A percentile compares a stretch with the other conserved stretches of the same genome.
These are phyloP conservation scores for Eucalyptus polybractea DNA, from an alignment of 345 rosid species.

Conservation along the genomic window DNA sequence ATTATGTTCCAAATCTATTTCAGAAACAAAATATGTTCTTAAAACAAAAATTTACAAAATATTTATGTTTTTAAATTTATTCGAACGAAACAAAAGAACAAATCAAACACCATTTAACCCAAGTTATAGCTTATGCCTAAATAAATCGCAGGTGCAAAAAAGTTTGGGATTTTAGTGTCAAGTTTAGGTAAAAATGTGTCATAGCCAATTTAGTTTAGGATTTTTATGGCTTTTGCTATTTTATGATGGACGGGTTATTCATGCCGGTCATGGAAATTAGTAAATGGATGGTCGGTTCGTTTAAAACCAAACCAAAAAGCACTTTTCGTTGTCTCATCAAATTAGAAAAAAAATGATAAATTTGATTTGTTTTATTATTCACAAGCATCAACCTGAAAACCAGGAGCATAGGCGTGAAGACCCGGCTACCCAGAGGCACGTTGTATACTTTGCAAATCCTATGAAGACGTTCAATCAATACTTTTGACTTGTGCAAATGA, in stretches of 20 bases:
- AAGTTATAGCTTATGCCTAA: no score
- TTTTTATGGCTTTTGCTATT: no score
- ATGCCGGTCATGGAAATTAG: not conserved
- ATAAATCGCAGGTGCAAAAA: no score
- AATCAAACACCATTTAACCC: no score
- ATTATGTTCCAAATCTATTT: no score
- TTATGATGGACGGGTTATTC: not conserved
- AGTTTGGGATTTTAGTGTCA: no score
- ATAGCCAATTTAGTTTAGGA: no score
- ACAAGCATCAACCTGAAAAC: not conserved
- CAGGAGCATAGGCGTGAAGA: not conserved
- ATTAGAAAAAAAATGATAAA: not conserved
- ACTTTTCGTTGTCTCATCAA: not conserved
- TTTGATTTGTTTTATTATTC: not conserved
- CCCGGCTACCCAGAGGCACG: no score
- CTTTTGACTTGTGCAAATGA: not conserved
- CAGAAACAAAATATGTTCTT: accelerated
- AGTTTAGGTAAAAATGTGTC: no score
- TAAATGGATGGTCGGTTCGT: not conserved
- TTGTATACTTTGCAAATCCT: not conserved
- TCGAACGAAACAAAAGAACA: no score
- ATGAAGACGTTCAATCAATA: not conserved
- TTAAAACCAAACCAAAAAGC: not conserved
- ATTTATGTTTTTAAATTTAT: no score
- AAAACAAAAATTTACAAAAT: no score